Evolutionary conservation across 106 monocot species (phyloP).

Genomic region (Vanilla planifolia): DNA sequence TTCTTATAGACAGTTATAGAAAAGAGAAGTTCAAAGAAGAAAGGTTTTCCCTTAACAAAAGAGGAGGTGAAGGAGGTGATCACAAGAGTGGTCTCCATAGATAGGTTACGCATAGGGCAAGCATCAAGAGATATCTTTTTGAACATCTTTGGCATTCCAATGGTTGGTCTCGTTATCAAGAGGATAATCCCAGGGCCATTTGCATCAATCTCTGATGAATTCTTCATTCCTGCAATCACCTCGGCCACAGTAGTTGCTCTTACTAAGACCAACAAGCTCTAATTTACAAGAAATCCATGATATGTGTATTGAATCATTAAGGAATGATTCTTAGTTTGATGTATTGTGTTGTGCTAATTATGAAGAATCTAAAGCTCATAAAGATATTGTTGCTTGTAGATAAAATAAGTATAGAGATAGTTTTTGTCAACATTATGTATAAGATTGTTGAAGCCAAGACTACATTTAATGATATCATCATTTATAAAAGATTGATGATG

Average conservation of each 20-base stretch:
- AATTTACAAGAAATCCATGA: too few relatives aligned
- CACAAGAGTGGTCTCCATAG: conserved; percentile 9
- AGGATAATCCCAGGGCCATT: conserved; percentile 45
- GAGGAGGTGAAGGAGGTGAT: conserved; percentile 36
- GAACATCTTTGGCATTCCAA: conserved; percentile 45
- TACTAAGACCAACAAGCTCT: conserved; percentile 47
- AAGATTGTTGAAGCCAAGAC: too few relatives aligned
- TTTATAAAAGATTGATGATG: too few relatives aligned
- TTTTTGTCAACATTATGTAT: too few relatives aligned
- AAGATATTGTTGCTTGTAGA: too few relatives aligned
- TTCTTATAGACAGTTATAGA: conserved; percentile 1
- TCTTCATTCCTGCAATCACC: conserved; percentile 60
- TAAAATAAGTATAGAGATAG: too few relatives aligned
- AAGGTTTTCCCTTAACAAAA: conserved; percentile 10
- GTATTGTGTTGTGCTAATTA: too few relatives aligned
- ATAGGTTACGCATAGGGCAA: conserved; percentile 39
- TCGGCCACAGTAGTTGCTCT: conserved; percentile 50
- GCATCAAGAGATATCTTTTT: conserved; percentile 37
- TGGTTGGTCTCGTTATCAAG: conserved; percentile 39
- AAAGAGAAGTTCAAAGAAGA: too few relatives aligned
- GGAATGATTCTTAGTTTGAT: too few relatives aligned
- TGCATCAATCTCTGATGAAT: conserved; percentile 45
- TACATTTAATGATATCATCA: too few relatives aligned
- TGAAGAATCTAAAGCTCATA: too few relatives aligned
- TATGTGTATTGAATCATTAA: too few relatives aligned